Conservation (phyloP, 139 green algal species). For the Chlamydomonas sp. region DNA sequence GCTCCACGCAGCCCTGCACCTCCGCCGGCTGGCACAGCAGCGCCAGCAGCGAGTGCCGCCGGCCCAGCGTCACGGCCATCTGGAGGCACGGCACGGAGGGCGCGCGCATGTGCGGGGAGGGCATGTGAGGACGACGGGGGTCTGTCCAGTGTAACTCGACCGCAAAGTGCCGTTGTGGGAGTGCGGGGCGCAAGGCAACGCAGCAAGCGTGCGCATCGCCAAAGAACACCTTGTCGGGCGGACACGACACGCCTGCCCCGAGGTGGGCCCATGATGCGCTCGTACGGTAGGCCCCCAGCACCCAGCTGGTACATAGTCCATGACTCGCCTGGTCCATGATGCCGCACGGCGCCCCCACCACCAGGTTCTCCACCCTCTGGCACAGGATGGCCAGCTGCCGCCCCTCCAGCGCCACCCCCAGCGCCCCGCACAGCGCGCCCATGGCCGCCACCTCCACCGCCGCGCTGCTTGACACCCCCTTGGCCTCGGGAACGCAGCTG, state of each 20-base stretch:
- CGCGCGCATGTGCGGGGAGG: too few relatives aligned
- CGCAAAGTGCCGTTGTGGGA: too few relatives aligned
- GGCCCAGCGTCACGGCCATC: conserved; percentile 82
- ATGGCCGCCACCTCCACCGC: conserved; percentile 94
- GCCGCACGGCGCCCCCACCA: conserved; percentile 94
- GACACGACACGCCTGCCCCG: not conserved
- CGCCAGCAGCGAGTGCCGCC: conserved; percentile 74
- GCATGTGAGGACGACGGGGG: too few relatives aligned
- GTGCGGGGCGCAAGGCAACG: too few relatives aligned
- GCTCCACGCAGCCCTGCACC: conserved; percentile 68
- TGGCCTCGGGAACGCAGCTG: conserved; percentile 90
- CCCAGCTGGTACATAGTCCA: not conserved
- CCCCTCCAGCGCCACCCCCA: conserved; percentile 44
- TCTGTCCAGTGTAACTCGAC: too few relatives aligned
- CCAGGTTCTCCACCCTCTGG: conserved; percentile 92
- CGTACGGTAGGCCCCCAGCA: not conserved
- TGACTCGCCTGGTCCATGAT: conserved; percentile 89
- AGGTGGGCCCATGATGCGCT: not conserved
- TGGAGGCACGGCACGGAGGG: conserved; percentile 45
- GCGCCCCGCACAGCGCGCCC: conserved; percentile 71
- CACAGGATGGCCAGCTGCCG: conserved; percentile 81
- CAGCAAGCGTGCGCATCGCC: too few relatives aligned
- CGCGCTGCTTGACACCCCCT: conserved; percentile 91
- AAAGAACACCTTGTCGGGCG: too few relatives aligned
- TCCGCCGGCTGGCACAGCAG: conserved; percentile 90